phyloP scores from a whole-genome alignment of 306 rosid genomes.

The Casuarina cunninghamiana region DNA sequence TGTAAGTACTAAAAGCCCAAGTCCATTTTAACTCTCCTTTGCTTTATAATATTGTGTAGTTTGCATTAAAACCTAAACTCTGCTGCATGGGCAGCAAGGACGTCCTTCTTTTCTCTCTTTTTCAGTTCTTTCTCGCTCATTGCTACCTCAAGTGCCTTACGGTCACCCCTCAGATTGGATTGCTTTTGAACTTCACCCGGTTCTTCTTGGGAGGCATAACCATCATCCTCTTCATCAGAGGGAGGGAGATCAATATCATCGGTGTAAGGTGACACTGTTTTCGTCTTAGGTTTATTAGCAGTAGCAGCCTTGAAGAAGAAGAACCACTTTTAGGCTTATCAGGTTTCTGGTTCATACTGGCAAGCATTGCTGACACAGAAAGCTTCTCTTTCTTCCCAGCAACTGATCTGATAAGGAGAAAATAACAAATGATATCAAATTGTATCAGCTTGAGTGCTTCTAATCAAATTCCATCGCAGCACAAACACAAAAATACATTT shows the following conservation, averaged over 20 bases:
- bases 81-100: slow-evolving; percentile 49
- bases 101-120: slow-evolving; percentile 59
- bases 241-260: slow-evolving; percentile 46
- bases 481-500: too few species aligned
- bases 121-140: slow-evolving; percentile 47
- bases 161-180: slow-evolving; percentile 33
- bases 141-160: slow-evolving; percentile 41
- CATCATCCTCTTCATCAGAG: slow-evolving; percentile 44
- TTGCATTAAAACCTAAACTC: too few species aligned
- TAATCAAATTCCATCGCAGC: neutral
- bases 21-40: too few species aligned
- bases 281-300: slow-evolving; percentile 20
- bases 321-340: slow-evolving; percentile 38
- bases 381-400: slow-evolving; percentile 24
- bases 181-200: too few species aligned
- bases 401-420: slow-evolving; percentile 1
- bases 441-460: neutral
- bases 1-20: too few species aligned
- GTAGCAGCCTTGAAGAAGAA: slow-evolving; percentile 28
- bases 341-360: slow-evolving; percentile 46
- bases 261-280: slow-evolving; percentile 23
- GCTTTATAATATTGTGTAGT: too few species aligned
- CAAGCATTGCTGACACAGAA: slow-evolving; percentile 38
- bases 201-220: slow-evolving; percentile 29
- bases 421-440: neutral